phyloP scores from a whole-genome alignment of 805 yeast species.

The Debaryomyces hansenii region DNA sequence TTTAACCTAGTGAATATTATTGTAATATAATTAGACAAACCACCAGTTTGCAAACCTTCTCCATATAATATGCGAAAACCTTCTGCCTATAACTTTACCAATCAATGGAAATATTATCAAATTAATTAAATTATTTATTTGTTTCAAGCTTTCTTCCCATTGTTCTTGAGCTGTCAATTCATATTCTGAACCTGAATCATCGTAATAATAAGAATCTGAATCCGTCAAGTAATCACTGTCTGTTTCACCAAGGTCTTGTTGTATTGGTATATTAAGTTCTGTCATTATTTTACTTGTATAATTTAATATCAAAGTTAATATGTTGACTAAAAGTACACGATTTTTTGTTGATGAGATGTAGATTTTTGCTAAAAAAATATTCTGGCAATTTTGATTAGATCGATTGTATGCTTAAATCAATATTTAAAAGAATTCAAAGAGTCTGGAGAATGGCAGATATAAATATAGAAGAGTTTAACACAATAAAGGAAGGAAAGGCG shows the following conservation, averaged over 20 bases:
- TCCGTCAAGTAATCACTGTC: conserved; percentile 8
- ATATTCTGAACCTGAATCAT: conserved; percentile 15
- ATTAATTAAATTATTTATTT: conserved; percentile 56
- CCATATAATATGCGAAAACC: conserved; percentile 49
- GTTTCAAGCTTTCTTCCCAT: conserved; percentile 70
- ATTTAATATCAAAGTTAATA: background rate
- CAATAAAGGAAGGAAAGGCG: conserved; percentile 77
- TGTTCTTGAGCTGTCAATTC: conserved; percentile 59
- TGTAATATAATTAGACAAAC: conserved; percentile 11
- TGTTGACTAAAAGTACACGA: background rate
- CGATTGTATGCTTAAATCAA: background rate
- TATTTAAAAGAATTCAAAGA: background rate
- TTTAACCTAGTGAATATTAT: conserved; percentile 10
- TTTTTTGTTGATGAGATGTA: background rate
- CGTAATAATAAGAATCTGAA: conserved; percentile 13
- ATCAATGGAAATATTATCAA: conserved; percentile 63
- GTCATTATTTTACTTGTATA: background rate
- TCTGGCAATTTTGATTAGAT: background rate
- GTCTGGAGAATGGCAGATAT: conserved; percentile 3
- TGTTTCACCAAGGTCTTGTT: conserved; percentile 7
- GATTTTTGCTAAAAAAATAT: background rate
- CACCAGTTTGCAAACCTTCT: conserved; percentile 35
- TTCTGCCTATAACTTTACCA: conserved; percentile 68
- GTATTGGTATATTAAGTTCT: conserved; percentile 1
- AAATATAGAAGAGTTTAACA: conserved; percentile 28